Conservation (phyloP, 2,329 filamentous ascomycete genomes). For the Trichoderma breve region DNA sequence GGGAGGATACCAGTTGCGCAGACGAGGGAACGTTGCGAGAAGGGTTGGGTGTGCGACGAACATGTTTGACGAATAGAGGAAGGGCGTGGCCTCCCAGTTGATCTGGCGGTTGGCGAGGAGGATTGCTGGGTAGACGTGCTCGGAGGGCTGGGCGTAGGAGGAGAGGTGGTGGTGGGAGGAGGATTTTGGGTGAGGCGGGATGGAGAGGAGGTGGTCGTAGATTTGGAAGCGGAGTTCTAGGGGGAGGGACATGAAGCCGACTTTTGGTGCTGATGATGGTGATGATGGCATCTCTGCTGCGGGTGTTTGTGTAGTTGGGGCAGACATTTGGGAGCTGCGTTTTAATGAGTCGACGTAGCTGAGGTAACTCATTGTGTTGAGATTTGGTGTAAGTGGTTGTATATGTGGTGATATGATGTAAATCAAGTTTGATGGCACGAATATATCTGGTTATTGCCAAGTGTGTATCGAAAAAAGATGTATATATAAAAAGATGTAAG, state of each 20-base stretch:
- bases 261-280: not conserved
- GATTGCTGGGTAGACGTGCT: conserved; percentile 37
- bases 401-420: not conserved
- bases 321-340: not conserved
- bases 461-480: not conserved
- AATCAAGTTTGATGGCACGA: not conserved
- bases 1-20: conserved; percentile 34
- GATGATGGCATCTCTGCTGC: not conserved
- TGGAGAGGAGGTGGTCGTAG: conserved; percentile 43
- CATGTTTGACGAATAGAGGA: conserved; percentile 45
- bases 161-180: conserved; percentile 27
- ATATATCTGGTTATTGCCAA: not conserved
- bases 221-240: conserved; percentile 48
- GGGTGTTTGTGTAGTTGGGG: not conserved
- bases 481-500: not conserved
- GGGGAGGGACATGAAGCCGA: conserved; percentile 41
- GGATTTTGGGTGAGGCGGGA: conserved; percentile 30
- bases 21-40: conserved; percentile 42
- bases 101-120: conserved; percentile 42
- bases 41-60: conserved; percentile 43
- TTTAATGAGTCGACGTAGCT: not conserved
- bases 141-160: not conserved
- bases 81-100: conserved; percentile 39
- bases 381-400: not conserved
- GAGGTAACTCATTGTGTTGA: not conserved